Percentiles rank a stretch among this genome's conserved stretches.
Evolutionary conservation across 106 monocot genomes (phyloP).

Genomic region (Gastrodia elata): DNA sequence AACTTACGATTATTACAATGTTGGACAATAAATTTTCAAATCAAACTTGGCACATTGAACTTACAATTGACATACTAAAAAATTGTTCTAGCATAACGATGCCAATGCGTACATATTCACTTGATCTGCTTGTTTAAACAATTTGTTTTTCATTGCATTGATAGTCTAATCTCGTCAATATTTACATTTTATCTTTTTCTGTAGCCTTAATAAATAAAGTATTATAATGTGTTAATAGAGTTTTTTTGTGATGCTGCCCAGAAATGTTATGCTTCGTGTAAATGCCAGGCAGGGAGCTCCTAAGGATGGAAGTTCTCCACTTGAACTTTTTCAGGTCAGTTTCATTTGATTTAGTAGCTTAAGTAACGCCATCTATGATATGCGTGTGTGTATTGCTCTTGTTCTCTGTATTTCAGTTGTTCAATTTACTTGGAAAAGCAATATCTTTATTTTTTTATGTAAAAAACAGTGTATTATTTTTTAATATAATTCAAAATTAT

Average conservation of each 20-base stretch:
- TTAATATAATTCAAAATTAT: no score
- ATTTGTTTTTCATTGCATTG: neutral
- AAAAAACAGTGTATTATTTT: no score
- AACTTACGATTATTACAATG: no score
- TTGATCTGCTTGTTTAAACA: neutral
- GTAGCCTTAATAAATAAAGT: neutral
- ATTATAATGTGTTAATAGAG: neutral
- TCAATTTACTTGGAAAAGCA: no score
- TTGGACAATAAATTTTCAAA: neutral
- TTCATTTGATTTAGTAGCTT: no score
- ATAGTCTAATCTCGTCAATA: neutral
- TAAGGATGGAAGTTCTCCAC: constrained; percentile 80
- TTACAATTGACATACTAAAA: neutral
- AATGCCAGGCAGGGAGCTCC: constrained; percentile 93
- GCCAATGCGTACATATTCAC: neutral
- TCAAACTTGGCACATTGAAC: neutral
- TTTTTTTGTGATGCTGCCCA: constrained; percentile 19
- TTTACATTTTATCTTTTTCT: neutral
- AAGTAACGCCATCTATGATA: no score
- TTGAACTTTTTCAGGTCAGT: constrained; percentile 72
- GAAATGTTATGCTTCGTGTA: constrained; percentile 89
- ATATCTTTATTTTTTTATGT: no score
- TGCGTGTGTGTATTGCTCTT: no score
- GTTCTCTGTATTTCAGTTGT: no score
- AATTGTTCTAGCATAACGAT: neutral